Evolutionary conservation across 2,329 filamentous ascomycete species (phyloP).

Genomic region (Apiospora koreana): DNA sequence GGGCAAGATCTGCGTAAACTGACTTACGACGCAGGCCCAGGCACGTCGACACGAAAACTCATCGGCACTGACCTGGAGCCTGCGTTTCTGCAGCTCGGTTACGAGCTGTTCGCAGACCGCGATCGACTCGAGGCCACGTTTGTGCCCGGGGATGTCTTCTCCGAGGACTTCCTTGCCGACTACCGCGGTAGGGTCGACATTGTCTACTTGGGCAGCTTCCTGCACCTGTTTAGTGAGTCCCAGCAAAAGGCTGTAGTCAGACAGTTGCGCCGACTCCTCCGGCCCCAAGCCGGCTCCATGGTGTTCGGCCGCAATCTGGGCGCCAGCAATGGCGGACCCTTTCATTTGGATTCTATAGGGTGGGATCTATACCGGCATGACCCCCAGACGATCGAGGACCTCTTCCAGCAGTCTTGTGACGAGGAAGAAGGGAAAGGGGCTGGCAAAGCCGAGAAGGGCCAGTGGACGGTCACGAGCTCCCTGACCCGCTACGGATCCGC

Average conservation of each 20-base stretch:
- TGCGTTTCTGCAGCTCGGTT: constrained; percentile 12
- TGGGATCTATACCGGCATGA: constrained; percentile 14
- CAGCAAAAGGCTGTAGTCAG: constrained; percentile 7
- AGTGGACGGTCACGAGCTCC: not conserved
- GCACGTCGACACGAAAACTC: not conserved
- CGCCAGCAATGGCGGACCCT: constrained; percentile 9
- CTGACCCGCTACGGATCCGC: constrained; percentile 9
- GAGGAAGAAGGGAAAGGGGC: not conserved
- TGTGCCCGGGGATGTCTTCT: constrained; percentile 11
- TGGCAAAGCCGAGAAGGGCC: not conserved
- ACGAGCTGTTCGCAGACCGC: constrained; percentile 15
- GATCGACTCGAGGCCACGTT: constrained; percentile 9
- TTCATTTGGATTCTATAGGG: not conserved
- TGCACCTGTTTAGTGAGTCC: constrained; percentile 14
- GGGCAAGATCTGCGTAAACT: constrained; percentile 14
- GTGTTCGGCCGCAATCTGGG: constrained; percentile 12
- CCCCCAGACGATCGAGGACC: not conserved
- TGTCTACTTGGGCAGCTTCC: constrained; percentile 12
- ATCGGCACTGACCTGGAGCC: constrained; percentile 13
- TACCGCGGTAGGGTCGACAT: constrained; percentile 13
- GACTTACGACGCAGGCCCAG: not conserved
- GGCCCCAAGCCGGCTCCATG: not conserved
- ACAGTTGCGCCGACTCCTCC: constrained; percentile 9
- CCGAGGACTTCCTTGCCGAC: not conserved
- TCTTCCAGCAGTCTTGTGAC: not conserved